phyloP scores from a whole-genome alignment of 2,329 filamentous ascomycete genomes.

The Raffaelea albimanens region DNA sequence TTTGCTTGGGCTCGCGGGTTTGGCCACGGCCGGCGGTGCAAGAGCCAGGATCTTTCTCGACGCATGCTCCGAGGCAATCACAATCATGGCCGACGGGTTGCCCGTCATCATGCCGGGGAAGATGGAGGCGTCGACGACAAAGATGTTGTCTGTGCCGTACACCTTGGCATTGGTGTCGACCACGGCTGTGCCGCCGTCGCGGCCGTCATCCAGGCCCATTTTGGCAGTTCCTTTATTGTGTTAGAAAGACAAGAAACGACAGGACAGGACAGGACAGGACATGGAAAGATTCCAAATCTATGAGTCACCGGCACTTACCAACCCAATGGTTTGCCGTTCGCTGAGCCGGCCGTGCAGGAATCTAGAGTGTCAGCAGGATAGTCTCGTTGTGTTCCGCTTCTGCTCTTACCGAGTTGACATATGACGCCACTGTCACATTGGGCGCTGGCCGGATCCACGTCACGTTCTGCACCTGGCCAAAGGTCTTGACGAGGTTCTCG shows the following conservation, averaged over 20 bases:
- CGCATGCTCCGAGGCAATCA: slow-evolving; percentile 48
- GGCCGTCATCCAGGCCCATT: slow-evolving; percentile 15
- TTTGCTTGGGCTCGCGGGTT: not conserved
- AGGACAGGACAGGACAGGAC: not conserved
- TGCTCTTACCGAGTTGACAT: slow-evolving; percentile 37
- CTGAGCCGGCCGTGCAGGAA: slow-evolving; percentile 1
- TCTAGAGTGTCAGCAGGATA: not conserved
- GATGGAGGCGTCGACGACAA: slow-evolving; percentile 45
- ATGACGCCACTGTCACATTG: slow-evolving; percentile 43
- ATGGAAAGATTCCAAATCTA: no score
- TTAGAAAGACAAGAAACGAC: not conserved
- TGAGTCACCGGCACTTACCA: slow-evolving; percentile 2
- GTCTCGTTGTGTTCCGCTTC: no score
- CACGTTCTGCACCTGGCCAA: slow-evolving; percentile 44
- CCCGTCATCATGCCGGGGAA: slow-evolving; percentile 49
- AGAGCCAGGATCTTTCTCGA: slow-evolving; percentile 38
- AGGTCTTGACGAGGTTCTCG: slow-evolving; percentile 46
- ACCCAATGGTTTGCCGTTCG: slow-evolving; percentile 8
- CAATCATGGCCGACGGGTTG: slow-evolving; percentile 49
- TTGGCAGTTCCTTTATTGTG: slow-evolving; percentile 14
- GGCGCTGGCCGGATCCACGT: slow-evolving; percentile 45
- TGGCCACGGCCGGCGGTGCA: slow-evolving; percentile 2
- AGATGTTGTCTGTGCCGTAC: slow-evolving; percentile 42
- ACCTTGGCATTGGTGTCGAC: slow-evolving; percentile 27
- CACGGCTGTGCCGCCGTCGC: slow-evolving; percentile 14